Percentiles rank a stretch among this genome's conserved stretches.
These are phyloP conservation scores for Oryza coarctata DNA, from an alignment of 176 grass and related monocot species.

Conservation along the genomic window DNA sequence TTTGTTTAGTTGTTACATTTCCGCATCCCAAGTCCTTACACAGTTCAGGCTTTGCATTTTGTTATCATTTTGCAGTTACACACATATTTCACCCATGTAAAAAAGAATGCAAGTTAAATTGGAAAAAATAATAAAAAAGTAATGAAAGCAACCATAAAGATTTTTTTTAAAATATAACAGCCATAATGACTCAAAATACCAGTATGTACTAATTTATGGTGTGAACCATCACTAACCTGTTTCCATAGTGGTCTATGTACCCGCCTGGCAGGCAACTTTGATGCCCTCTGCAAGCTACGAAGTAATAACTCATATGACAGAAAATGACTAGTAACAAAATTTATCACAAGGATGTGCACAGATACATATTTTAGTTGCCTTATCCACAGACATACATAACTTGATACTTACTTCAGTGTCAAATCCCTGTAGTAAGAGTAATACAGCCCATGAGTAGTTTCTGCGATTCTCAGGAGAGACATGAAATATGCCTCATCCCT, in stretches of 20 bases:
- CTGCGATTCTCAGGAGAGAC: conserved; percentile 86
- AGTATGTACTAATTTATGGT: not conserved
- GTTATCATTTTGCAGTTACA: not conserved
- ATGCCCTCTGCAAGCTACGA: conserved; percentile 88
- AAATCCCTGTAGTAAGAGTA: conserved; percentile 90
- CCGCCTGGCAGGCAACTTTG: conserved; percentile 68
- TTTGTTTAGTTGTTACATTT: not conserved
- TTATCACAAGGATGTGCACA: not conserved
- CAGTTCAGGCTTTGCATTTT: conserved; percentile 3
- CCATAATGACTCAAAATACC: not conserved
- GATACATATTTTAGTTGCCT: not conserved
- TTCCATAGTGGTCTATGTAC: conserved; percentile 92
- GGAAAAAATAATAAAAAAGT: conserved; percentile 17
- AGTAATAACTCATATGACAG: conserved; percentile 30
- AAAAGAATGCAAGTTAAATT: not conserved
- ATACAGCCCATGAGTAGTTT: conserved; percentile 80
- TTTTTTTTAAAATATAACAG: not conserved
- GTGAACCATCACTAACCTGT: conserved; percentile 56
- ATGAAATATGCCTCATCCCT: conserved; percentile 94
- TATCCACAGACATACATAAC: conserved; percentile 20
- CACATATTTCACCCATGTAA: not conserved
- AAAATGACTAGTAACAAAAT: not conserved
- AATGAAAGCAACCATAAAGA: not conserved
- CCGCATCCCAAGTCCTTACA: not conserved
- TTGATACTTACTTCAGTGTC: conserved; percentile 76